Conservation (phyloP, 2,329 filamentous ascomycete species). For the Claviceps sp. region DNA sequence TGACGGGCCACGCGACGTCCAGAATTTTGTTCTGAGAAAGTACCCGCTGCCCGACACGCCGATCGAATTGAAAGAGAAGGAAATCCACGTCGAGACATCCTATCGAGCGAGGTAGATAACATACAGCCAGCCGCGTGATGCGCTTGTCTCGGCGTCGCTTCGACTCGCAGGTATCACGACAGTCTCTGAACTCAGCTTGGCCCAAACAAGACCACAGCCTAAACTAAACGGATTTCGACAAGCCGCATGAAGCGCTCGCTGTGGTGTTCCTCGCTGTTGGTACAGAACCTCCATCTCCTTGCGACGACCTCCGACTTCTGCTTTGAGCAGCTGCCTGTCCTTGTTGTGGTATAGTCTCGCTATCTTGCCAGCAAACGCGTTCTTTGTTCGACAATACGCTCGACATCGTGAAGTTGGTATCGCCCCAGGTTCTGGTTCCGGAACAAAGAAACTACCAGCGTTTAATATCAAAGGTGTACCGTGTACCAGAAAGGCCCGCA, state of each 20-base stretch:
- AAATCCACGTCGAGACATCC: neutral
- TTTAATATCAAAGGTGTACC: neutral
- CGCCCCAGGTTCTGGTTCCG: neutral
- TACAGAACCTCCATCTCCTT: neutral
- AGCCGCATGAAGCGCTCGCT: neutral
- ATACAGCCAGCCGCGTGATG: neutral
- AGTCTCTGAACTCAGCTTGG: neutral
- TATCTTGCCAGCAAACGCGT: neutral
- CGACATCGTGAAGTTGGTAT: neutral
- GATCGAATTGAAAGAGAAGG: neutral
- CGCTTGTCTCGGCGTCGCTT: neutral
- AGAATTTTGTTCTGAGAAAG: neutral
- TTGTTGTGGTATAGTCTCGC: neutral
- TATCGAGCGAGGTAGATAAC: neutral
- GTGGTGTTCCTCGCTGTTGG: constrained; percentile 3
- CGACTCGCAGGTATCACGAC: neutral
- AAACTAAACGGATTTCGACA: constrained; percentile 3
- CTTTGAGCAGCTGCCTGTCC: neutral
- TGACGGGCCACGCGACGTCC: neutral
- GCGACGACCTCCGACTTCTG: neutral
- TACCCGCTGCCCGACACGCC: neutral
- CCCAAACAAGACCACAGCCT: constrained; percentile 2
- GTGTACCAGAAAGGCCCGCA: neutral
- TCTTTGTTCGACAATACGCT: neutral
- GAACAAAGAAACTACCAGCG: neutral